A percentile compares a stretch with the other conserved stretches of the same genome.
Evolutionary conservation across 129 eudicot genomes (phyloP).

Genomic region (Smallanthus sonchifolius): DNA sequence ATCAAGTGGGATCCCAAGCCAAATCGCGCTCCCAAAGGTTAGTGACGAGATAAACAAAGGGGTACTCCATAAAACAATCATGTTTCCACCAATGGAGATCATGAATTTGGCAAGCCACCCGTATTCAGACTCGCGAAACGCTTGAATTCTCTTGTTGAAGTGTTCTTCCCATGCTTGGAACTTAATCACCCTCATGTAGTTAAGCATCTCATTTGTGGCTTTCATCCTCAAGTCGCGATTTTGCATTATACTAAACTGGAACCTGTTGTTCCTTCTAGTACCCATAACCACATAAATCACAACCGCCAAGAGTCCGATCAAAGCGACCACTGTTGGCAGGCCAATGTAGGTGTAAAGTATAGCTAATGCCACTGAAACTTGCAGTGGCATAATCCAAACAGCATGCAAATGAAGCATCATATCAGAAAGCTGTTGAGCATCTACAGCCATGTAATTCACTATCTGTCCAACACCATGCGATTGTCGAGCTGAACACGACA

Average conservation of each 20-base stretch:
- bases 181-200: conserved; percentile 81
- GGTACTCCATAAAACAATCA: conserved; percentile 69
- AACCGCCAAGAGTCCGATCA: conserved; percentile 45
- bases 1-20: conserved; percentile 59
- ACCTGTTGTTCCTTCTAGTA: conserved; percentile 51
- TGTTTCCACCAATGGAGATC: conserved; percentile 46
- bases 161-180: conserved; percentile 97
- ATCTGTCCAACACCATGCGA: conserved; percentile 90
- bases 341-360: conserved; percentile 64
- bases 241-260: conserved; percentile 55
- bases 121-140: conserved; percentile 61
- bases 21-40: conserved; percentile 69
- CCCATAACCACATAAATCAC: conserved; percentile 46
- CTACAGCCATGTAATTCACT: conserved; percentile 95
- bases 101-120: conserved; percentile 67
- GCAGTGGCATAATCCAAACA: conserved; percentile 84
- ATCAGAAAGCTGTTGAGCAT: conserved; percentile 94
- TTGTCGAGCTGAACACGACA: conserved; percentile 86
- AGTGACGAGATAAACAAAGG: conserved; percentile 62
- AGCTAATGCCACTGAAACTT: conserved; percentile 48
- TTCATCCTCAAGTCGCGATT: conserved; percentile 80
- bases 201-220: conserved; percentile 89
- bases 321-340: conserved; percentile 43
- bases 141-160: conserved; percentile 58
- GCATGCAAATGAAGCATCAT: conserved; percentile 88